phyloP scores from a whole-genome alignment of 2,329 filamentous ascomycete species.

The Colletotrichum musicola region DNA sequence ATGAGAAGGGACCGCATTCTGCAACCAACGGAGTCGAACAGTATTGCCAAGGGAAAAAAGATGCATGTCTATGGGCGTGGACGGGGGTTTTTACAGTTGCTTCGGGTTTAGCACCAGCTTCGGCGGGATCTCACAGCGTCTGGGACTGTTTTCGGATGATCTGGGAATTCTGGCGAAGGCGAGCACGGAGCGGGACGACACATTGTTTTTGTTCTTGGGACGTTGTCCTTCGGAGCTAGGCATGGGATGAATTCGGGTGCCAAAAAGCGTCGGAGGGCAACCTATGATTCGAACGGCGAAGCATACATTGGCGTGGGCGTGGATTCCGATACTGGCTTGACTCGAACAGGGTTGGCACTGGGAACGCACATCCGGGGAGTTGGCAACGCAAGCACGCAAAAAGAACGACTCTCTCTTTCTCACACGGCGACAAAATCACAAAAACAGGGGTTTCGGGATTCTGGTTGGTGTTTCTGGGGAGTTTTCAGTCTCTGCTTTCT shows the following conservation, averaged over 20 bases:
- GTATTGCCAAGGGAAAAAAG: constrained; percentile 33
- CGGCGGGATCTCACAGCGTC: constrained; percentile 28
- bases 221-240: constrained; percentile 31
- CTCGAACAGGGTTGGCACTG: constrained; percentile 36
- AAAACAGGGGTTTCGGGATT: constrained; percentile 33
- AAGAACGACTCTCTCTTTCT: constrained; percentile 27
- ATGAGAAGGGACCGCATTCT: constrained; percentile 38
- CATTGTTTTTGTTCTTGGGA: constrained; percentile 17
- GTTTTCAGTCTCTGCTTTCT: constrained; percentile 19
- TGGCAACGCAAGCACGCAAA: constrained; percentile 24
- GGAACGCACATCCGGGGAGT: constrained; percentile 38
- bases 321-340: constrained; percentile 37
- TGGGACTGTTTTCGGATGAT: constrained; percentile 32
- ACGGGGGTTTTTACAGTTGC: constrained; percentile 23
- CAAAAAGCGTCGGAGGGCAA: constrained; percentile 37
- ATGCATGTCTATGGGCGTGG: constrained; percentile 37
- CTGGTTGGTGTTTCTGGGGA: constrained; percentile 14
- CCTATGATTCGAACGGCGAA: constrained; percentile 38
- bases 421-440: constrained; percentile 38
- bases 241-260: constrained; percentile 30
- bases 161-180: constrained; percentile 31
- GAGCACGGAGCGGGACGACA: constrained; percentile 36
- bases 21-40: constrained; percentile 38
- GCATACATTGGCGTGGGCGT: constrained; percentile 40
- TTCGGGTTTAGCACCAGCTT: constrained; percentile 24